Conservation (phyloP, 192 early-diverging fungal species). For the Rhizophagus clarus region DNA sequence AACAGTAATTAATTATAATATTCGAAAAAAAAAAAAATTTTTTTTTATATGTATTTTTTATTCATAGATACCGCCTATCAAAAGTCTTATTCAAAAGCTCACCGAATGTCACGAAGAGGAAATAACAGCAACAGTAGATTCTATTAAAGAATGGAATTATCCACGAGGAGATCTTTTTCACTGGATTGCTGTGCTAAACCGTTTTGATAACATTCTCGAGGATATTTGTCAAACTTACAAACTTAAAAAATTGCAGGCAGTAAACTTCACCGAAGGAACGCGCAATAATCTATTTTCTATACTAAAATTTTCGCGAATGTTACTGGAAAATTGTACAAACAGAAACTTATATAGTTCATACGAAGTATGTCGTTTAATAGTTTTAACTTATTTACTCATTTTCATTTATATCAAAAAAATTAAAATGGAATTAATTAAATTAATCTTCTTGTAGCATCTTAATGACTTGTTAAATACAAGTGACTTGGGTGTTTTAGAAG, state of each 20-base stretch:
- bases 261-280: slow-evolving; percentile 55
- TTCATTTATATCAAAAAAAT: not conserved
- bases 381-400: too few relatives aligned
- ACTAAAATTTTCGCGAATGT: slow-evolving; percentile 71
- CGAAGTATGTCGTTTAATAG: slow-evolving; percentile 60
- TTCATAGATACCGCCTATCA: slow-evolving; percentile 58
- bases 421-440: not conserved
- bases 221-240: slow-evolving; percentile 63
- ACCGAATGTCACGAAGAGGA: slow-evolving; percentile 54
- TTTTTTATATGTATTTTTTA: not conserved
- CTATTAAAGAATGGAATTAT: slow-evolving; percentile 69
- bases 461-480: slow-evolving; percentile 75
- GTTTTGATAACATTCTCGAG: slow-evolving; percentile 84
- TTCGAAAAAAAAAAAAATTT: not conserved
- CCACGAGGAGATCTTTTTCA: slow-evolving; percentile 93
- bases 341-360: slow-evolving; percentile 91
- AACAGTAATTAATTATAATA: not conserved
- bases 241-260: slow-evolving; percentile 65
- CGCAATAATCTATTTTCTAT: slow-evolving; percentile 67
- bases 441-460: slow-evolving; percentile 64
- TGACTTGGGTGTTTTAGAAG: slow-evolving; percentile 81
- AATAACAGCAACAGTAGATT: slow-evolving; percentile 55
- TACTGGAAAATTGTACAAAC: slow-evolving; percentile 96
- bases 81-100: slow-evolving; percentile 53
- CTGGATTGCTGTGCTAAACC: slow-evolving; percentile 93